Percentiles rank a stretch among this genome's conserved stretches.
Conservation (phyloP, 805 yeast species). For the Lipomyces anomalus region DNA sequence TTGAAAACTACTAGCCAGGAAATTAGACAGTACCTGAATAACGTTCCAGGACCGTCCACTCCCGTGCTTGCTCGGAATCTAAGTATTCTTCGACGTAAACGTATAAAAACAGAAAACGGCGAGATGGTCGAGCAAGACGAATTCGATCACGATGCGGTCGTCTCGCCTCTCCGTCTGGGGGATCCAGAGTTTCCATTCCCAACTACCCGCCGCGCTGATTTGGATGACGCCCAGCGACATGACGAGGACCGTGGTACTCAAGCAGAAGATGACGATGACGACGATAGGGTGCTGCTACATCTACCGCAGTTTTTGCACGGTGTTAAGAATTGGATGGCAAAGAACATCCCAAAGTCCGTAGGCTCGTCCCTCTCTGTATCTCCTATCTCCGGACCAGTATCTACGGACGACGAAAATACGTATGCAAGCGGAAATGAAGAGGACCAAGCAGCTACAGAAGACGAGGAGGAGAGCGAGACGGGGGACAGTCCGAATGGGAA, state of each 20-base stretch:
- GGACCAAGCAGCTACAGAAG: no score
- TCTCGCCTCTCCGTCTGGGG: slow-evolving; percentile 2
- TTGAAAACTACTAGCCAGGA: slow-evolving; percentile 73
- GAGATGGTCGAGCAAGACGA: slow-evolving; percentile 27
- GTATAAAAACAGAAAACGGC: slow-evolving; percentile 2
- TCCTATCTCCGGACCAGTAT: no score
- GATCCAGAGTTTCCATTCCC: slow-evolving; percentile 2
- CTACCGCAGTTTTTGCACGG: slow-evolving; percentile 18
- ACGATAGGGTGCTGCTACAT: slow-evolving; percentile 12
- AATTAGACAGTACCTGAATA: slow-evolving; percentile 65
- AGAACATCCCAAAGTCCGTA: slow-evolving; percentile 1
- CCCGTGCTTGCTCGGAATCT: slow-evolving; percentile 8
- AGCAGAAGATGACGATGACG: slow-evolving; percentile 16
- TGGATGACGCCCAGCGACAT: slow-evolving; percentile 11
- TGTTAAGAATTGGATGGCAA: slow-evolving; percentile 17
- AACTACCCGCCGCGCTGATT: background rate
- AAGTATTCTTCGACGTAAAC: background rate
- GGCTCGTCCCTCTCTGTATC: background rate
- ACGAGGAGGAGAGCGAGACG: no score
- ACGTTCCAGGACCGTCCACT: slow-evolving; percentile 24
- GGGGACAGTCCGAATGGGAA: no score
- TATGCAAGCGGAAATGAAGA: no score
- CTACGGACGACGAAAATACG: no score
- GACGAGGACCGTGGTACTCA: slow-evolving; percentile 1
- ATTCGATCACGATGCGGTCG: slow-evolving; percentile 24